These are phyloP conservation scores for Vaccinium corymbosum DNA, from an alignment of 148 eudicot species.

Conservation along the genomic window DNA sequence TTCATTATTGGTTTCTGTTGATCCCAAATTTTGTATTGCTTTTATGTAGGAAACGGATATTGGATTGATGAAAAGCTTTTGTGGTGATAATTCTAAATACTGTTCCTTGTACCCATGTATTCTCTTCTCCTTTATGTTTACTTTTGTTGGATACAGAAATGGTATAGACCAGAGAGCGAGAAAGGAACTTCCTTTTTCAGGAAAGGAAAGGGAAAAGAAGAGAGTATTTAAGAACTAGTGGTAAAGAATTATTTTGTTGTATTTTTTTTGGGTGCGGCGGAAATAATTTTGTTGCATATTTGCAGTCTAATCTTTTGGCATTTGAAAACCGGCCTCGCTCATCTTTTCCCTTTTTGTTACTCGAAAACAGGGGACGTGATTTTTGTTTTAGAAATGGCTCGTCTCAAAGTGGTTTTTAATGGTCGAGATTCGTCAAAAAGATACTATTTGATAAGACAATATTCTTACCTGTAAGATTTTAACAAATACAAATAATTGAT, in stretches of 20 bases:
- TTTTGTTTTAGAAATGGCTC: no score
- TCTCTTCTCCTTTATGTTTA: neutral
- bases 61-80: no score
- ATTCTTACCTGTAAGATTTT: no score
- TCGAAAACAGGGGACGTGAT: neutral
- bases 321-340: neutral
- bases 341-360: neutral
- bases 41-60: no score
- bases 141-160: neutral
- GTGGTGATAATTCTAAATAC: no score
- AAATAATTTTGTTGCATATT: neutral
- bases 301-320: neutral
- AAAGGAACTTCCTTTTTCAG: neutral
- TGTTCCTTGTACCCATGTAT: neutral
- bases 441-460: no score
- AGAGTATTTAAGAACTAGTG: neutral
- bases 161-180: neutral
- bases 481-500: no score
- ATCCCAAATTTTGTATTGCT: no score
- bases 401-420: no score
- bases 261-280: neutral
- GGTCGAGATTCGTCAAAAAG: no score
- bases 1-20: no score
- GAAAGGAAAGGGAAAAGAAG: neutral
- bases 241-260: neutral